A percentile compares a stretch with the other conserved stretches of the same genome.
phyloP scores from a whole-genome alignment of 139 green algal genomes.

The Coelastrella sp. region DNA sequence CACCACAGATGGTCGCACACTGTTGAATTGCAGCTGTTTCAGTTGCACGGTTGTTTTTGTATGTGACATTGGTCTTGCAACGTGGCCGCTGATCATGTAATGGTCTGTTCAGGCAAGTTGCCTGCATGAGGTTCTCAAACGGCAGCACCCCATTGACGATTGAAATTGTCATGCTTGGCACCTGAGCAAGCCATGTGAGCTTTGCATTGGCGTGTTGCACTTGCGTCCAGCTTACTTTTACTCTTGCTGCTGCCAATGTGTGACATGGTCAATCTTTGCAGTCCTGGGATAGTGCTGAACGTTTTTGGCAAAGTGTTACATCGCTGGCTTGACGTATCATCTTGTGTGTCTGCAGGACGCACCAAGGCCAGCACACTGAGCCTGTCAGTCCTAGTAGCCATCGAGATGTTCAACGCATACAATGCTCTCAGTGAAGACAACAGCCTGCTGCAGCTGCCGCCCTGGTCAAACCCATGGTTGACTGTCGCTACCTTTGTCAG shows the following conservation, averaged over 20 bases:
- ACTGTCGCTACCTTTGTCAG: constrained; percentile 91
- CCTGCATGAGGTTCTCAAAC: no score
- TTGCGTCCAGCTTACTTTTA: no score
- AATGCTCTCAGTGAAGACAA: constrained; percentile 98
- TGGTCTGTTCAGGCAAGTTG: no score
- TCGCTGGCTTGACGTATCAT: not conserved
- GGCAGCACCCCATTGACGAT: constrained; percentile 83
- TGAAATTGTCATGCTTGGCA: constrained; percentile 76
- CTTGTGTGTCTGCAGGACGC: constrained; percentile 68
- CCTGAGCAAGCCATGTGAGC: constrained; percentile 57
- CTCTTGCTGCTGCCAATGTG: no score
- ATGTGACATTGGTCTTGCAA: no score
- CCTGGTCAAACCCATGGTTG: constrained; percentile 97
- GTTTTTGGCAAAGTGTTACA: not conserved
- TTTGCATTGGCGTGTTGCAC: no score
- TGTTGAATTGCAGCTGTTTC: no score
- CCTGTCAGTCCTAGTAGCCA: constrained; percentile 96
- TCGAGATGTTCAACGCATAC: constrained; percentile 99
- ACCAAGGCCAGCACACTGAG: constrained; percentile 96
- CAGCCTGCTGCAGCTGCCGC: constrained; percentile 87
- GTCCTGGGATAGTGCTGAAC: no score
- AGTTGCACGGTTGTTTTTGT: no score
- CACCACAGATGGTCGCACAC: not conserved
- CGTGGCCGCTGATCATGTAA: no score
- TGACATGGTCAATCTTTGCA: no score